phyloP scores from a whole-genome alignment of 1,139 yeast species.

The Pichia kudriavzevii region DNA sequence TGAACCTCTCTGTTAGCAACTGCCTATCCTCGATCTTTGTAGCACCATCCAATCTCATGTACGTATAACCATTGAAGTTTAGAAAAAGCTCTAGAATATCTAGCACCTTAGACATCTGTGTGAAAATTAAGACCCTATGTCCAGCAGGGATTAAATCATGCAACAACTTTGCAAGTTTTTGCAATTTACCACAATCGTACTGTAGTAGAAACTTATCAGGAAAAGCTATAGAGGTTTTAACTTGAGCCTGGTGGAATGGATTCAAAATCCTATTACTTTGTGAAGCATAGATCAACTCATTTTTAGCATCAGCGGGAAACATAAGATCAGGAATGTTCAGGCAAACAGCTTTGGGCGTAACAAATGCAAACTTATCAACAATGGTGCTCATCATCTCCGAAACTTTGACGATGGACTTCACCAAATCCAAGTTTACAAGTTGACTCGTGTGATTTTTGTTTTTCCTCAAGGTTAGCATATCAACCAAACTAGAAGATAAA shows the following conservation, averaged over 20 bases:
- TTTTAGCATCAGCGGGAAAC: slow-evolving; percentile 35
- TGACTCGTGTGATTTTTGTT: slow-evolving; percentile 18
- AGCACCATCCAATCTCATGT: slow-evolving; percentile 94
- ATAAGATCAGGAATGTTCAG: slow-evolving; percentile 61
- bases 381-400: slow-evolving; percentile 39
- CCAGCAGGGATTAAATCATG: slow-evolving; percentile 78
- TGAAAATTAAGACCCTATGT: slow-evolving; percentile 89
- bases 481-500: slow-evolving; percentile 43
- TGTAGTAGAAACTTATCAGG: slow-evolving; percentile 91
- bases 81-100: slow-evolving; percentile 90
- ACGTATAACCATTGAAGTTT: slow-evolving; percentile 89
- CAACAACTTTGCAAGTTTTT: slow-evolving; percentile 66
- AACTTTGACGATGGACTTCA: slow-evolving; percentile 37
- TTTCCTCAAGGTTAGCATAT: slow-evolving; percentile 22
- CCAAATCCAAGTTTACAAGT: slow-evolving; percentile 26
- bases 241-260: slow-evolving; percentile 80
- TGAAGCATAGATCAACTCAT: slow-evolving; percentile 30
- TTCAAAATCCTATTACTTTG: slow-evolving; percentile 33
- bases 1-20: slow-evolving; percentile 84
- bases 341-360: slow-evolving; percentile 82
- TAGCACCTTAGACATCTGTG: slow-evolving; percentile 96
- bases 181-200: slow-evolving; percentile 95
- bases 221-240: slow-evolving; percentile 84
- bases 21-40: slow-evolving; percentile 97
- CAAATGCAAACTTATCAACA: slow-evolving; percentile 72